phyloP scores from a whole-genome alignment of 768 basidiomycete species.

The Leccinum fibrillosum region DNA sequence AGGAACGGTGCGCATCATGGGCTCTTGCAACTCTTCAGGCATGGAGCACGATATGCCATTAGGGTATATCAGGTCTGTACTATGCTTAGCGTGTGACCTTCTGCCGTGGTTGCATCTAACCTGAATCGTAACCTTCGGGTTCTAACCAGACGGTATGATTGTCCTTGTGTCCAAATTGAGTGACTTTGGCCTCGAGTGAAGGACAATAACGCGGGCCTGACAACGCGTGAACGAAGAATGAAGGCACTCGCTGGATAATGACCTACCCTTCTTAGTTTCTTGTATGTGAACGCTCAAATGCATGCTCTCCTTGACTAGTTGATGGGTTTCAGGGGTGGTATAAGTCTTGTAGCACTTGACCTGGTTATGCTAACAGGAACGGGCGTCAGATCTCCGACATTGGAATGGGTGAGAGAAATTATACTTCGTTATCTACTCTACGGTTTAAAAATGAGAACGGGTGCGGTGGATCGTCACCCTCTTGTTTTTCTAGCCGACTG shows the following conservation, averaged over 20 bases:
- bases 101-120: constrained; percentile 34
- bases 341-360: constrained; percentile 67
- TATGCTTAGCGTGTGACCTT: neutral
- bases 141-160: constrained; percentile 84
- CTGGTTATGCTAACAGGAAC: constrained; percentile 59
- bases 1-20: constrained; percentile 79
- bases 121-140: constrained; percentile 88
- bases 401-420: constrained; percentile 12
- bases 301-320: constrained; percentile 70
- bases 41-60: constrained; percentile 88
- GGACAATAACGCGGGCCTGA: constrained; percentile 90
- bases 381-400: neutral
- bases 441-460: constrained; percentile 77
- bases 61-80: constrained; percentile 79
- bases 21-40: constrained; percentile 80
- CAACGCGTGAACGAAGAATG: neutral
- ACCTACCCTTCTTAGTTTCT: constrained; percentile 78
- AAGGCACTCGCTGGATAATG: neutral
- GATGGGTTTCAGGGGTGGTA: constrained; percentile 72
- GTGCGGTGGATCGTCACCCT: constrained; percentile 59
- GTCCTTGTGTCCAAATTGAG: constrained; percentile 69
- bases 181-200: constrained; percentile 83
- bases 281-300: constrained; percentile 82
- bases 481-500: constrained; percentile 53
- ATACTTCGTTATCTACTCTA: constrained; percentile 68